Base-by-base conservation (phyloP, 305 asterid species). In the Ilex paraguariensis region DNA sequence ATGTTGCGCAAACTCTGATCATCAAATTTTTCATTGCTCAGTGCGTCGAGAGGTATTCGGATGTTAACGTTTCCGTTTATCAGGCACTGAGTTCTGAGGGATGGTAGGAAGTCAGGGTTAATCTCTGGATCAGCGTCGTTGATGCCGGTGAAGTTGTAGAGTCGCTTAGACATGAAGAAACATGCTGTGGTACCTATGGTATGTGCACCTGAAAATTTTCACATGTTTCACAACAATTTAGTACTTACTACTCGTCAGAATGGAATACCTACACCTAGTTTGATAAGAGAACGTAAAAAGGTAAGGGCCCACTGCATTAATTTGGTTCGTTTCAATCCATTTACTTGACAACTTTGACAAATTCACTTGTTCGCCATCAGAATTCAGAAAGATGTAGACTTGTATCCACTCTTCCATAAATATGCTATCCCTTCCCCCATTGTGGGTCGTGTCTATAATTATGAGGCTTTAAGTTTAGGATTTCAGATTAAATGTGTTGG, bases 151-250 rank as follows among this genome's bases (percentile, higher is more conserved):
- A 79, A 76, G 3, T 65, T 58, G 59, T 79, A 76, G 0, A 79
- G 15, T 32, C 82, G 68, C 16, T 66, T 32, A 1, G 69, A 60
- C 79, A 79, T 70, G 71, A 79, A 76, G 74, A 79, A 79, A 63
- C 80, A 79, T n/a, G 80, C 77, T 4, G 78, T 59, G 2, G 75
- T 70, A 7, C 84, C 82, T 15, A 79, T 79, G 0, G 82, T 70
- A 45, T 76, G 84, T 31, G 84, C 84, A 42, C 77, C 78, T 75
- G 61, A 59, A 54, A 49, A 31, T 4, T 57, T 54, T 40, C 28
- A 65, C 16, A 1, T 1, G 28, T 21, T 42, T 42, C 48, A 42
- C 48, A 42, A 2, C 48, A 42, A 15, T 7, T 57, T 13, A 3
- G 40, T 30, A 55, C 10, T 28, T 28, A 56, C 46, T 16, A 21